These are phyloP conservation scores for Citrus reticulata DNA, from an alignment of 345 rosid genomes.

Conservation along the genomic window DNA sequence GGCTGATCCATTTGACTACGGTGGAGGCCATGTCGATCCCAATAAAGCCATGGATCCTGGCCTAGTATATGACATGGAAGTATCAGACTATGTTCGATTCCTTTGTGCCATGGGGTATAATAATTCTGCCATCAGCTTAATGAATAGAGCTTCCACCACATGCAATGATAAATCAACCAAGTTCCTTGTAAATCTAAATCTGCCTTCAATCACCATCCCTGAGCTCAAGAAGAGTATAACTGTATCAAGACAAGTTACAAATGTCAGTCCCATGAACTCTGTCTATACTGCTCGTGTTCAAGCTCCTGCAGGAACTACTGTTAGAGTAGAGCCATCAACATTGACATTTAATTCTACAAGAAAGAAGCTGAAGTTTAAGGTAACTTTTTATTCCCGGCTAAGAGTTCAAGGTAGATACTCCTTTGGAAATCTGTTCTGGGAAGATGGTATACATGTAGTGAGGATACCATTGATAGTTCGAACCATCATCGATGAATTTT, in stretches of 20 bases:
- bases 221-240: constrained; percentile 43
- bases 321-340: constrained; percentile 46
- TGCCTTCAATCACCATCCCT: constrained; percentile 67
- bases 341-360: constrained; percentile 46
- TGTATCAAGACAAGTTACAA: constrained; percentile 58
- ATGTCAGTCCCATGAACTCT: constrained; percentile 51
- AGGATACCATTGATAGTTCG: constrained; percentile 41
- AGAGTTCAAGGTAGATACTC: constrained; percentile 54
- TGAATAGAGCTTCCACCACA: constrained; percentile 28
- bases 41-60: constrained; percentile 49
- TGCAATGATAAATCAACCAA: constrained; percentile 40
- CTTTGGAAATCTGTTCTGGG: constrained; percentile 49
- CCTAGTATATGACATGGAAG: constrained; percentile 47
- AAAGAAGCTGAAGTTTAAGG: constrained; percentile 41
- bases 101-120: constrained; percentile 62
- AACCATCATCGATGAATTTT: constrained; percentile 29
- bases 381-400: constrained; percentile 28
- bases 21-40: constrained; percentile 67
- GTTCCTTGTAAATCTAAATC: constrained; percentile 47
- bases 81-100: constrained; percentile 44
- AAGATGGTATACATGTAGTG: constrained; percentile 43
- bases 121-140: constrained; percentile 42
- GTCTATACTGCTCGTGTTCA: constrained; percentile 44
- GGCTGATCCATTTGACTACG: constrained; percentile 65
- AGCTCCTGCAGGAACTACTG: constrained; percentile 46